Percentiles rank a stretch among this genome's conserved stretches.
phyloP scores from a whole-genome alignment of 352 stramenopile genomes.

The Pilasporangium apinafurcum region DNA sequence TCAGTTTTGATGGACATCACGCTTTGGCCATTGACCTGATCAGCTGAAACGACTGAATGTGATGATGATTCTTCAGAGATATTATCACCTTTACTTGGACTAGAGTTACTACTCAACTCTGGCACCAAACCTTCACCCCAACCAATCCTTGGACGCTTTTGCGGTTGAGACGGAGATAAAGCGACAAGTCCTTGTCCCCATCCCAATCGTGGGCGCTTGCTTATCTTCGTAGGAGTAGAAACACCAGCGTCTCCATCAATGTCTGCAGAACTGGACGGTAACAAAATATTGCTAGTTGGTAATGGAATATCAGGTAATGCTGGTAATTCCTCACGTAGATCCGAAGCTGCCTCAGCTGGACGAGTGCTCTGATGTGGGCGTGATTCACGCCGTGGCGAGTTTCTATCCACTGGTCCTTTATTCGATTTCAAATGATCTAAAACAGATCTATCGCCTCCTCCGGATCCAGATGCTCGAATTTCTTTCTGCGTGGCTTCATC shows the following conservation, averaged over 20 bases:
- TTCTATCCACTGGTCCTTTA: not conserved
- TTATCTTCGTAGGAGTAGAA: slow-evolving; percentile 37
- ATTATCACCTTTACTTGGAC: slow-evolving; percentile 6
- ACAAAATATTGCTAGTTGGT: slow-evolving; percentile 8
- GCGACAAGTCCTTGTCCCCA: slow-evolving; percentile 82
- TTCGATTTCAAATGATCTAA: not conserved
- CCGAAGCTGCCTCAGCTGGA: not conserved
- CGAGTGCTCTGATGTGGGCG: too few species aligned
- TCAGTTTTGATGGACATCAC: slow-evolving; percentile 5
- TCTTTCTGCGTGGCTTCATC: not conserved
- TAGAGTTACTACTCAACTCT: slow-evolving; percentile 12
- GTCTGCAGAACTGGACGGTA: slow-evolving; percentile 1
- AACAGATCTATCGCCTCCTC: too few species aligned
- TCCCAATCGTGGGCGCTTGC: slow-evolving; percentile 60
- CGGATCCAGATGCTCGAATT: not conserved
- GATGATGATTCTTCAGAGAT: not conserved
- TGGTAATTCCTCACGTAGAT: slow-evolving; percentile 44
- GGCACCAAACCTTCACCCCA: slow-evolving; percentile 77
- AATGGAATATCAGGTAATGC: slow-evolving; percentile 62
- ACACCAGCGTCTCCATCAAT: slow-evolving; percentile 13
- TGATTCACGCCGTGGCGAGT: too few species aligned
- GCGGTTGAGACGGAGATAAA: slow-evolving; percentile 40
- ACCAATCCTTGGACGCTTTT: slow-evolving; percentile 73
- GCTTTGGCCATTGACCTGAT: slow-evolving; percentile 1
- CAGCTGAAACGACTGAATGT: not conserved